Percentiles rank a stretch among this genome's conserved stretches.
phyloP scores from a whole-genome alignment of 352 stramenopile species.

The Globisporangium lucens region DNA sequence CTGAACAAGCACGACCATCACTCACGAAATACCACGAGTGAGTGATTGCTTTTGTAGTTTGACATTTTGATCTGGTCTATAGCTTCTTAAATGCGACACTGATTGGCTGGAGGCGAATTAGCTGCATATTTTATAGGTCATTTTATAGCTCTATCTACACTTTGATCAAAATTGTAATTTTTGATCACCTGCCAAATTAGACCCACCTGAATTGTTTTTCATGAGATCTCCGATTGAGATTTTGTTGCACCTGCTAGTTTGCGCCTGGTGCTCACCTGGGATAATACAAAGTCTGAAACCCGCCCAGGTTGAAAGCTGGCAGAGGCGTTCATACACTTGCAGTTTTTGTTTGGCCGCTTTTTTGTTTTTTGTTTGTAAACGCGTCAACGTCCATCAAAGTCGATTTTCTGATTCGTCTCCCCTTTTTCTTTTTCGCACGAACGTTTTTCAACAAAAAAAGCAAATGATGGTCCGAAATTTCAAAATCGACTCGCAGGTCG shows the following conservation, averaged over 20 bases:
- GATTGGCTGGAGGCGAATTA: neutral
- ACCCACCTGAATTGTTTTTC: neutral
- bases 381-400: neutral
- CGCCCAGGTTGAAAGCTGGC: neutral
- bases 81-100: neutral
- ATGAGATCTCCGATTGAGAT: neutral
- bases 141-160: neutral
- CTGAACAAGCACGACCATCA: neutral
- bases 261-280: too few species aligned
- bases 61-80: neutral
- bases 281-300: too few species aligned
- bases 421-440: slow-evolving; percentile 1
- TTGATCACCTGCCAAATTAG: neutral
- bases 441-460: neutral
- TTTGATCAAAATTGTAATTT: neutral
- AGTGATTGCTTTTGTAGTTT: slow-evolving; percentile 6
- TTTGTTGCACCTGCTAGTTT: too few species aligned
- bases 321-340: too few species aligned
- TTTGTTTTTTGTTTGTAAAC: neutral
- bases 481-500: neutral
- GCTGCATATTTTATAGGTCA: neutral
- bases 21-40: neutral
- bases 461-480: slow-evolving; percentile 3
- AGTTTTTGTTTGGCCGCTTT: too few species aligned
- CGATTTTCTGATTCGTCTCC: slow-evolving; percentile 8